phyloP scores from a whole-genome alignment of 176 grass and related monocot genomes.

The Chloris gayana region DNA sequence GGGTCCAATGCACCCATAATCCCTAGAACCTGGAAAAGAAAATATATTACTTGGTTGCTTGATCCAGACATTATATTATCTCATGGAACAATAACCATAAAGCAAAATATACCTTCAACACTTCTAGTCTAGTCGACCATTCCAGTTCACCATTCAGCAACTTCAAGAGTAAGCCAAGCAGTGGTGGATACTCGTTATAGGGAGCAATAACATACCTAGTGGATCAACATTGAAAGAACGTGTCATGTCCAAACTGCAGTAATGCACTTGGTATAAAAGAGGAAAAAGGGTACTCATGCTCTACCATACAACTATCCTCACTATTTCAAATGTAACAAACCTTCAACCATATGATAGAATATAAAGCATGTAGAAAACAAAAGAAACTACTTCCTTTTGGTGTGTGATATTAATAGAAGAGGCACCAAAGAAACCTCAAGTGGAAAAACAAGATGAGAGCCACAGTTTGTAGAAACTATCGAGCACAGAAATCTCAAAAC shows the following conservation, averaged over 20 bases:
- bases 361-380: no score
- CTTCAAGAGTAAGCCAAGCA: conserved; percentile 98
- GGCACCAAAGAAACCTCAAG: conserved; percentile 4
- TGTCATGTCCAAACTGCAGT: conserved; percentile 15
- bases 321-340: conserved; percentile 9
- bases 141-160: conserved; percentile 95
- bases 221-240: conserved; percentile 34
- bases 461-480: no score
- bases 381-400: not conserved
- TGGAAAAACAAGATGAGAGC: no score
- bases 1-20: conserved; percentile 99
- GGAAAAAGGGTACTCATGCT: not conserved
- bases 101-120: conserved; percentile 72
- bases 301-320: conserved; percentile 10
- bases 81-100: conserved; percentile 19
- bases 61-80: not conserved
- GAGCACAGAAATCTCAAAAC: not conserved
- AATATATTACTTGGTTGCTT: conserved; percentile 22
- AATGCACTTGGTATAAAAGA: conserved; percentile 19
- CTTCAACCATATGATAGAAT: not conserved
- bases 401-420: not conserved
- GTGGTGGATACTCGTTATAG: conserved; percentile 87
- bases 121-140: conserved; percentile 98
- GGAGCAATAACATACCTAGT: conserved; percentile 91
- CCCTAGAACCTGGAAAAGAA: conserved; percentile 78